Base-by-base conservation (phyloP, 805 yeast genomes). In the Saccharomycopsis selenospora region DNA sequence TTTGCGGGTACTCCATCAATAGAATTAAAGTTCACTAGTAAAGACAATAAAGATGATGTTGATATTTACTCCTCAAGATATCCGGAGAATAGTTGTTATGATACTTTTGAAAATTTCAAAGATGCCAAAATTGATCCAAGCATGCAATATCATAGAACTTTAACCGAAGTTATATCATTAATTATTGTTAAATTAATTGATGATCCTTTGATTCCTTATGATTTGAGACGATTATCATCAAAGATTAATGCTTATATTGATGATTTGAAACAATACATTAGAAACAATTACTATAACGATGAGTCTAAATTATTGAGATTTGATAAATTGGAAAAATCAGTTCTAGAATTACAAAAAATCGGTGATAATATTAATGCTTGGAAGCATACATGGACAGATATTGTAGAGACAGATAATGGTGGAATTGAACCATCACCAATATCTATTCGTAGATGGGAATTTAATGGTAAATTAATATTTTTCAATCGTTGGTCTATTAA, bases 351-450 rank as follows among this genome's bases (percentile, higher is more conserved):
- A 67, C 60, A 65, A 45, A 56, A 64, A 36, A 61, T 74, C 20
- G 78, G 79, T 1, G 61, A 65, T 3, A 73, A 71, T 25, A 76
- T 79, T 59, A 71, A 69, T 11, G 66, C 71, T 2, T 84, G 89
- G 80, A 61, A 64, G 2, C 64, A 66, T 20, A 77, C 81, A 5
- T 90, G 96, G 96, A 61, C 64, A 20, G 74, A 75, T 27, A 65
- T 77, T 18, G 75, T 76, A 2, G 56, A 64, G 30, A 62, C 64
- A 11, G 70, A 72, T 27, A 75, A 71, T 43, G 68, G 73, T 3
- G 90, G 84, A 2, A 58, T 79, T 3, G 95, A 90, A 60, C 89
- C 95, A 1, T 77, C 88, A 1, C 61, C 83, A 48, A 66, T 86
- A 36, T 74, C 90, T 0, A 79, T 81, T 42, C 80, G 77, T 54